Evolutionary conservation across 1,139 yeast genomes (phyloP).

Genomic region (Geotrichum carabidarum): DNA sequence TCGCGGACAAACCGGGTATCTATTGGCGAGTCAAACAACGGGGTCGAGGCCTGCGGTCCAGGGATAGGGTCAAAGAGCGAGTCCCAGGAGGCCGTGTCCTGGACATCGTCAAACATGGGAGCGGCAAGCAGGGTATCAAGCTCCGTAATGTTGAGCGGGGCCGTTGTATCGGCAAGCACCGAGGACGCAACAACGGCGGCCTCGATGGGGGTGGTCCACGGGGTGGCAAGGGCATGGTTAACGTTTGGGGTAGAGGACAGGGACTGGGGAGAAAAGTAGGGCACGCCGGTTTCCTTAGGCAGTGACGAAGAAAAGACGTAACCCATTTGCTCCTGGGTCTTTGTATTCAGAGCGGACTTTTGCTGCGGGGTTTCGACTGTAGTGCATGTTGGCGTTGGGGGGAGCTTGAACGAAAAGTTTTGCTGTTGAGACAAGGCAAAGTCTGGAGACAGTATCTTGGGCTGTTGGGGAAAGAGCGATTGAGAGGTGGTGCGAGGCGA

Average conservation of each 20-base stretch:
- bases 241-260: slow-evolving; percentile 1
- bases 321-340: not conserved
- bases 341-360: not conserved
- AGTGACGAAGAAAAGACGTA: not conserved
- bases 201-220: slow-evolving; percentile 3
- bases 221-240: not conserved
- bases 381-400: not conserved
- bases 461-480: not conserved
- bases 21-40: not conserved
- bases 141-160: not conserved
- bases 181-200: not conserved
- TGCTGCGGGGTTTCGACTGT: not conserved
- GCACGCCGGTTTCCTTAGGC: not conserved
- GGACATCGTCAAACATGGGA: slow-evolving; percentile 6
- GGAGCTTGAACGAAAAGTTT: not conserved
- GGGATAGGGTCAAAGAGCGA: not conserved
- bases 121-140: slow-evolving; percentile 1
- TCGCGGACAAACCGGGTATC: slow-evolving; percentile 21
- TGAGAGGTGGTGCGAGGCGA: not conserved
- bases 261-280: slow-evolving; percentile 5
- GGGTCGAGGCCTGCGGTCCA: not conserved
- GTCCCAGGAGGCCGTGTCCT: not conserved
- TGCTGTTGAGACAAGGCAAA: not conserved
- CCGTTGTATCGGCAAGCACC: too few relatives aligned
- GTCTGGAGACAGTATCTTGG: not conserved